Base-by-base conservation (phyloP, 2,329 filamentous ascomycete genomes). In the Fusarium poae region DNA sequence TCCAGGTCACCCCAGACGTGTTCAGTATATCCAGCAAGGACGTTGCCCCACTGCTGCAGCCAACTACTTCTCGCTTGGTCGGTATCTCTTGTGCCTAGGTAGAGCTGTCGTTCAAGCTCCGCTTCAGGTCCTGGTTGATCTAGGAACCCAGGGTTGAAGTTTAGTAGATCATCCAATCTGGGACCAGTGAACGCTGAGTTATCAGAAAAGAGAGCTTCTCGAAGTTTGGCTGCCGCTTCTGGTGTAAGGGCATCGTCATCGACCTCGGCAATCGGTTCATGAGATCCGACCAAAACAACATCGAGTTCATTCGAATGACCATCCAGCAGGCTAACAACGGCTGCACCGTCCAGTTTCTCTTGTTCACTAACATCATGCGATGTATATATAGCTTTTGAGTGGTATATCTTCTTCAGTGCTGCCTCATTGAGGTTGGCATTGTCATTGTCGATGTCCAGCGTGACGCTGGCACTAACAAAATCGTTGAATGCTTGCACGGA, bases 1-100 rank as follows among this genome's bases (percentile, higher is more conserved):
- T 82, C 78, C 21, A 92, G 76, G 58, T 87, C 88, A 21, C 90
- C 90, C 90, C 90, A 92, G 25, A 92, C 89, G 57, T 91, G 86
- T 73, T 91, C 88, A 0, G 83, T 84, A 68, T 91, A 90, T 34
- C 81, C 78, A 3, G 80, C 83, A 25, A 90, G 79, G 10, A 89
- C 86, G 42, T 82, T 80, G 34, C 82, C 81, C 87, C 88, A 90
- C 70, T 88, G 83, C 35, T 80, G 77, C 15, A 86, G 76, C 86
- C 86, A 89, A 18, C 78, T 68, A 46, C 79, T 72, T 72, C 77
- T 82, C 23, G 81, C 82, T 59, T 81, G 79, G 6, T 72, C 69
- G 0, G 72, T 40, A 62, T 84, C 79, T 4, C 68, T 62, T 9
- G 79, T 77, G 15, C 85, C 85, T 25, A 84, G 57, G 46, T 81